These are phyloP conservation scores for Boletus reticuloceps DNA, from an alignment of 768 basidiomycete species.

Conservation along the genomic window DNA sequence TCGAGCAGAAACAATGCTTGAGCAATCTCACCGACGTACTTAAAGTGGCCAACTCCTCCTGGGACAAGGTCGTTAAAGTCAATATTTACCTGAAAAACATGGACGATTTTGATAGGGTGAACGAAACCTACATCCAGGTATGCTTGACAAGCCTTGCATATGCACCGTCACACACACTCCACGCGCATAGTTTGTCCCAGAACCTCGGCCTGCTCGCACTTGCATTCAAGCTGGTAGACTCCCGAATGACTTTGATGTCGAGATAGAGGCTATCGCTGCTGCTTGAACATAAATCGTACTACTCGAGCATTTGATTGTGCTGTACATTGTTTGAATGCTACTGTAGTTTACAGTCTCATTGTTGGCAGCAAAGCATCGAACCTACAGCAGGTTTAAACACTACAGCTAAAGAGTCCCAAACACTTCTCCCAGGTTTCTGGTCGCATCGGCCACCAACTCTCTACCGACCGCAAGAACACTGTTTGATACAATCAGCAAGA, in stretches of 20 bases:
- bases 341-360: neutral
- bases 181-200: slow-evolving; percentile 40
- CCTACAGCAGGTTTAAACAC: neutral
- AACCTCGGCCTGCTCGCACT: slow-evolving; percentile 68
- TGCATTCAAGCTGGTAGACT: slow-evolving; percentile 73
- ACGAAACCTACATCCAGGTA: slow-evolving; percentile 56
- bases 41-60: slow-evolving; percentile 51
- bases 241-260: slow-evolving; percentile 67
- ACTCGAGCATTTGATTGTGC: neutral
- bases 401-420: slow-evolving; percentile 22
- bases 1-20: slow-evolving; percentile 52
- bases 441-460: slow-evolving; percentile 39
- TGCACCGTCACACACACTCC: neutral
- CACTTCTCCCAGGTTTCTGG: slow-evolving; percentile 30
- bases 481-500: slow-evolving; percentile 12
- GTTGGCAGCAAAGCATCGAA: neutral
- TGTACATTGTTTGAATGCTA: neutral
- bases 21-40: slow-evolving; percentile 53
- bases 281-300: slow-evolving; percentile 6
- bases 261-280: slow-evolving; percentile 69
- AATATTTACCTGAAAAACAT: slow-evolving; percentile 64
- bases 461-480: slow-evolving; percentile 39
- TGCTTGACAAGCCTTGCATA: neutral
- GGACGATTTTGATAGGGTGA: slow-evolving; percentile 55
- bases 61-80: slow-evolving; percentile 57